A percentile compares a stretch with the other conserved stretches of the same genome.
Evolutionary conservation across 768 basidiomycete species (phyloP).

Genomic region (Leccinellum albellum): DNA sequence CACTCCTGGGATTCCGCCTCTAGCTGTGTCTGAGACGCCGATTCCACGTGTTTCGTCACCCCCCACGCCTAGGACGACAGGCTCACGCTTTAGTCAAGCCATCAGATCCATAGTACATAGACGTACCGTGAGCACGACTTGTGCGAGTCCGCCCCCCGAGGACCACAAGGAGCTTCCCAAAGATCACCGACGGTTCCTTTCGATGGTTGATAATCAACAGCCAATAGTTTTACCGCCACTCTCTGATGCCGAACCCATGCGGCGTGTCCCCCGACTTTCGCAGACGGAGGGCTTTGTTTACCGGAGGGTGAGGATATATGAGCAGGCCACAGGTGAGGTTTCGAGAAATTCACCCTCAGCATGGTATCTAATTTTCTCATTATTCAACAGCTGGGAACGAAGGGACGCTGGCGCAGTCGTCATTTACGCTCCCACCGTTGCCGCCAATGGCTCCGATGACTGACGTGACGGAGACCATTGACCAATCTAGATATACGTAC

Average conservation of each 20-base stretch:
- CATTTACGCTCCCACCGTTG: conserved; percentile 40
- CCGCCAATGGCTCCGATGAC: conserved; percentile 29
- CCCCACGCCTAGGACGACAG: conserved; percentile 13
- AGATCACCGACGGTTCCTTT: conserved; percentile 6
- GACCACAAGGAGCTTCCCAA: conserved; percentile 11
- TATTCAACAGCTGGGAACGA: neutral
- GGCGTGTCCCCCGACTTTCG: conserved; percentile 2
- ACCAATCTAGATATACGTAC: conserved; percentile 5
- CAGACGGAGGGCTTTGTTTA: conserved; percentile 27
- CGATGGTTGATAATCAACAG: conserved; percentile 14
- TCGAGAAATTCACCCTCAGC: neutral
- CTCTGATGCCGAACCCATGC: conserved; percentile 6
- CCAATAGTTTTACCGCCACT: conserved; percentile 1
- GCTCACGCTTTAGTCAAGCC: conserved; percentile 19
- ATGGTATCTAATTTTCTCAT: neutral
- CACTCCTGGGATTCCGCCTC: conserved; percentile 12
- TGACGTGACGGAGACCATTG: conserved; percentile 12
- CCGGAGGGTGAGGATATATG: conserved; percentile 29
- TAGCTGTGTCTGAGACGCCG: conserved; percentile 20
- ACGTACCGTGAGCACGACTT: conserved; percentile 10
- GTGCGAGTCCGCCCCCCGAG: neutral
- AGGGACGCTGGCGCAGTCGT: conserved; percentile 12
- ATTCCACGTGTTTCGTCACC: conserved; percentile 12
- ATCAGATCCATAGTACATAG: conserved; percentile 23
- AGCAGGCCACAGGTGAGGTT: conserved; percentile 20